phyloP scores from a whole-genome alignment of 208 protist genomes.

The Wallacemonas sp. region DNA sequence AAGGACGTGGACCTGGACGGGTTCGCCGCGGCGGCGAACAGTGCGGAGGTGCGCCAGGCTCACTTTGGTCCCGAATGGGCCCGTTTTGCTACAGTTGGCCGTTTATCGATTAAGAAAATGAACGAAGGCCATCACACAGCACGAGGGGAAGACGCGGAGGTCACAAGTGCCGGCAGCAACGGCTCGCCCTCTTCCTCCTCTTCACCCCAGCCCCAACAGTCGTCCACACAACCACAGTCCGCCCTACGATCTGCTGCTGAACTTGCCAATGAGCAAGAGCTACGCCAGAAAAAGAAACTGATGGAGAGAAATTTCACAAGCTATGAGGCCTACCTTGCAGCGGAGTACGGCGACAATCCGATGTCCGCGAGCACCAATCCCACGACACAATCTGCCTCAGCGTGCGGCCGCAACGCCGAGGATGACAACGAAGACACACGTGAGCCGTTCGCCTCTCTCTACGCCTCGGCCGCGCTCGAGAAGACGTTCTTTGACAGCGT shows the following conservation, averaged over 20 bases:
- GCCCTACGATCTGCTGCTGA: constrained; percentile 27
- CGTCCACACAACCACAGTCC: too few species aligned
- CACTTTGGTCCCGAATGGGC: constrained; percentile 87
- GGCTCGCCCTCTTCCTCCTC: too few species aligned
- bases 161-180: too few species aligned
- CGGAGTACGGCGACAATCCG: constrained; percentile 39
- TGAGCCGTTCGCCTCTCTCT: too few species aligned
- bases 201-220: too few species aligned
- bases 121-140: constrained; percentile 22
- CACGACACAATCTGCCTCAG: too few species aligned
- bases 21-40: constrained; percentile 64
- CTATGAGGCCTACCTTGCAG: constrained; percentile 72
- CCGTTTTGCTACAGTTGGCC: constrained; percentile 64
- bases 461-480: constrained; percentile 30
- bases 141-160: background rate
- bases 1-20: constrained; percentile 61
- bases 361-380: too few species aligned
- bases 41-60: constrained; percentile 57
- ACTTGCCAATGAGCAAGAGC: constrained; percentile 30
- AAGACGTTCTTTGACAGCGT: constrained; percentile 23
- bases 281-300: constrained; percentile 36
- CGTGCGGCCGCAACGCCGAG: too few species aligned
- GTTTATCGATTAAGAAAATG: constrained; percentile 64
- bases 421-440: too few species aligned
- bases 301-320: constrained; percentile 63